Conservation (phyloP, 2,329 filamentous ascomycete genomes). For the Cordyceps sp. region DNA sequence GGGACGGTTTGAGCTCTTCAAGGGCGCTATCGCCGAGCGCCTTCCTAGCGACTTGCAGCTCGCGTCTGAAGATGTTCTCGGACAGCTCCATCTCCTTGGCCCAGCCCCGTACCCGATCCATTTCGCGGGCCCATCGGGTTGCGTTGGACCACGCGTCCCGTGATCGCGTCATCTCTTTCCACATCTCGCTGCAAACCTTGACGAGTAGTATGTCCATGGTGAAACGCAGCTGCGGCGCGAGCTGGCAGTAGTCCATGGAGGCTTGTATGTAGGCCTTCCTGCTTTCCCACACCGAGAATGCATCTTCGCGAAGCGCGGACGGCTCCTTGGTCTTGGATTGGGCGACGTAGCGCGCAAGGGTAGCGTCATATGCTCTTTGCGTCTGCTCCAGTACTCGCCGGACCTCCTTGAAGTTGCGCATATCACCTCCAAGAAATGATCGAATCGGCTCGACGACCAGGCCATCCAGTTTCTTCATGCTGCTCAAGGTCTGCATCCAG, state of each 20-base stretch:
- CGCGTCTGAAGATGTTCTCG: slow-evolving; percentile 68
- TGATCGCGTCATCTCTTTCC: slow-evolving; percentile 65
- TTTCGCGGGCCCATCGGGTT: slow-evolving; percentile 55
- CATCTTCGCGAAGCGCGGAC: slow-evolving; percentile 80
- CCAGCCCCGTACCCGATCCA: slow-evolving; percentile 88
- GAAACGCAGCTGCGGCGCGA: slow-evolving; percentile 71
- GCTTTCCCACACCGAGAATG: slow-evolving; percentile 87
- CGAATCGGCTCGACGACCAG: slow-evolving; percentile 70
- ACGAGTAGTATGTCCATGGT: slow-evolving; percentile 78
- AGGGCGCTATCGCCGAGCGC: slow-evolving; percentile 70
- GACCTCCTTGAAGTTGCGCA: slow-evolving; percentile 75
- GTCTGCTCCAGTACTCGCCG: slow-evolving; percentile 59
- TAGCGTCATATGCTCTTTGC: slow-evolving; percentile 72
- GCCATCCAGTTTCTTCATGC: slow-evolving; percentile 61
- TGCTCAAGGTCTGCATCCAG: slow-evolving; percentile 60
- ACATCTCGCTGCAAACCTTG: slow-evolving; percentile 69
- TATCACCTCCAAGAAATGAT: slow-evolving; percentile 59
- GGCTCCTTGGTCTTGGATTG: slow-evolving; percentile 91
- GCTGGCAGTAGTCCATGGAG: slow-evolving; percentile 82
- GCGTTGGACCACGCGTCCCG: slow-evolving; percentile 50
- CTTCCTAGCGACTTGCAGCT: slow-evolving; percentile 62
- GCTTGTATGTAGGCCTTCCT: slow-evolving; percentile 81
- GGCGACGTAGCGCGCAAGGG: slow-evolving; percentile 63
- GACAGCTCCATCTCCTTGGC: slow-evolving; percentile 82
- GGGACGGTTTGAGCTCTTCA: slow-evolving; percentile 56